phyloP scores from a whole-genome alignment of 2,329 filamentous ascomycete genomes.

The Penicillium fuscoglaucum region DNA sequence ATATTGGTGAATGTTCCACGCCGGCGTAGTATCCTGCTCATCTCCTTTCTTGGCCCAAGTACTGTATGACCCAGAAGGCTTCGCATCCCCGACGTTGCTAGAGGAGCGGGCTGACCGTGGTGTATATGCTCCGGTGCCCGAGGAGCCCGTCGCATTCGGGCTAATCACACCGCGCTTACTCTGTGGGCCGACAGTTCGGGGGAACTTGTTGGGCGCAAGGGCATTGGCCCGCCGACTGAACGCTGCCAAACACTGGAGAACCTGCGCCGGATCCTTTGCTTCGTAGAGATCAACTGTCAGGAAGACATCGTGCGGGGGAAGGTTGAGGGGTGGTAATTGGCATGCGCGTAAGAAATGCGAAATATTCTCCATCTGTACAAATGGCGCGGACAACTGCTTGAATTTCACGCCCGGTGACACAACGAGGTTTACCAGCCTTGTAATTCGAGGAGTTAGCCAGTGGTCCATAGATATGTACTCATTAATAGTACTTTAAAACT shows the following conservation, averaged over 20 bases:
- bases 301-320: conserved; percentile 93
- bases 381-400: conserved; percentile 92
- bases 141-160: conserved; percentile 65
- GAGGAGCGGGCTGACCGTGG: conserved; percentile 43
- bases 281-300: conserved; percentile 96
- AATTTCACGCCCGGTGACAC: conserved; percentile 80
- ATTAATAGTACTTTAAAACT: neutral
- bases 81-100: conserved; percentile 60
- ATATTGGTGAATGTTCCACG: conserved; percentile 98
- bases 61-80: conserved; percentile 63
- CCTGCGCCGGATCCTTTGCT: conserved; percentile 91
- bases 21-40: conserved; percentile 76
- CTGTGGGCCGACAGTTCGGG: conserved; percentile 73
- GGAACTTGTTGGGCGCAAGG: conserved; percentile 72
- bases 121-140: conserved; percentile 46
- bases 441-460: conserved; percentile 26
- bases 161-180: conserved; percentile 60
- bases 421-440: conserved; percentile 76
- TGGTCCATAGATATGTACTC: conserved; percentile 7
- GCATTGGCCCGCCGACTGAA: conserved; percentile 85
- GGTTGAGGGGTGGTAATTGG: conserved; percentile 77
- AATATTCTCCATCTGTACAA: conserved; percentile 99
- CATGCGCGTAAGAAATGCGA: conserved; percentile 91
- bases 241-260: conserved; percentile 85
- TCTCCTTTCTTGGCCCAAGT: conserved; percentile 89